Evolutionary conservation across 495 filamentous ascomycete species (phyloP).

Genomic region (Podospora bellae-mahoneyi): DNA sequence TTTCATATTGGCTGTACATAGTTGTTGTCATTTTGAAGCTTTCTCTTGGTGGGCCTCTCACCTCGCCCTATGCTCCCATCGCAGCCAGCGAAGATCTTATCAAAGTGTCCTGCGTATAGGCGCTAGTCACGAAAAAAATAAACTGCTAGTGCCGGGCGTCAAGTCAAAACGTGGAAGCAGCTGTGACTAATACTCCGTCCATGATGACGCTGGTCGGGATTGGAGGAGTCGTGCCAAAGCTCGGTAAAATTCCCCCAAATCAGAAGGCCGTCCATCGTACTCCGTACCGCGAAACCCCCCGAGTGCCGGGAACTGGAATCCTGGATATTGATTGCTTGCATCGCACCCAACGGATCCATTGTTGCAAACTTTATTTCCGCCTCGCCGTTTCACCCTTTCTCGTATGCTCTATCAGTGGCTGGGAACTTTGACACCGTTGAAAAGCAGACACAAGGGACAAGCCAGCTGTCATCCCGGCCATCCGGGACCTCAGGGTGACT

Average conservation of each 20-base stretch:
- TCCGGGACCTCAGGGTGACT: neutral
- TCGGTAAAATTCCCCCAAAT: constrained; percentile 5
- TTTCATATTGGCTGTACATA: too few relatives aligned
- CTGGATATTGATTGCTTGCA: neutral
- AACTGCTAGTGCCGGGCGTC: too few relatives aligned
- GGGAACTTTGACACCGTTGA: neutral
- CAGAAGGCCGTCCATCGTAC: neutral
- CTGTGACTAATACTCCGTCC: neutral
- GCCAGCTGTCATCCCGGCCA: neutral
- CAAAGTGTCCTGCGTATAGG: neutral
- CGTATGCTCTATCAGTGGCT: neutral
- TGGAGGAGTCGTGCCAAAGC: neutral
- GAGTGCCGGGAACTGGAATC: constrained; percentile 4
- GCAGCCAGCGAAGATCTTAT: too few relatives aligned
- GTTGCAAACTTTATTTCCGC: constrained; percentile 9
- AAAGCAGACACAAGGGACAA: neutral
- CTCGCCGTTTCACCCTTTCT: neutral
- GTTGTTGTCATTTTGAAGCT: too few relatives aligned
- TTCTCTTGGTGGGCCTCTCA: too few relatives aligned
- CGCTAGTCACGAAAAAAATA: neutral
- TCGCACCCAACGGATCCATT: neutral
- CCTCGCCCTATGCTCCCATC: too few relatives aligned
- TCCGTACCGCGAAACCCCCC: neutral
- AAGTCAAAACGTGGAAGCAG: neutral
- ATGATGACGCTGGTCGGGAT: neutral